Evolutionary conservation across 495 filamentous ascomycete genomes (phyloP), one percentile per base, ranked within the genome.

Genomic region (Xylaria castorea): DNA sequence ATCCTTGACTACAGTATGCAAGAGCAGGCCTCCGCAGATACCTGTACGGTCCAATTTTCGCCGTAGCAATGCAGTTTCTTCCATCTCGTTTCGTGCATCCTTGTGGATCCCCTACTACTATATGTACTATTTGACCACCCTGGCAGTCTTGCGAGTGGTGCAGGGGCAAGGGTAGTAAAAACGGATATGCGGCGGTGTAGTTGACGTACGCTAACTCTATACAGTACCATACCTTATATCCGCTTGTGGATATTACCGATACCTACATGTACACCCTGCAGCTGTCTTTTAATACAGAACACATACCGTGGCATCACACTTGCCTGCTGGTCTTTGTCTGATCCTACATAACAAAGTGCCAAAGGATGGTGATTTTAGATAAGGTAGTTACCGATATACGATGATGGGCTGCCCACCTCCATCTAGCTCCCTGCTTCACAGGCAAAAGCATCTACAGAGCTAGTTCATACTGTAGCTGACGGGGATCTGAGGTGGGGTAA

Each of bases 151-250:
- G 20, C 7, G n/a, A 50, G 46, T 50, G 18, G 46, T n/a, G n/a
- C 48, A 51, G 48, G 53, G 53, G 14, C 25, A 30, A 57, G 51
- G 51, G 12, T 27, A 22, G 11, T 30, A 57, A 18, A 51, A 4
- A 27, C 53, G 53, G 53, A 16, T 53, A 53, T 53, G 27, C 53
- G 53, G 53, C 53, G 53, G 53, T 57, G 53, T 32, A 11, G 53
- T 57, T 57, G 53, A 25, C 53, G 53, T 57, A 18, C 27, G 14
- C 22, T 18, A 16, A 57, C 27, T 30, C 53, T 30, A 32, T 18
- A 32, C 1, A 5, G 46, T 57, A 30, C n/a, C 8, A 7, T 30
- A 55, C 51, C 51, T 30, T n/a, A 25, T 53, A 25, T n/a, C 48
- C 48, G n/a, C 48, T 22, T 51, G 48, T n/a, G 20, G 48, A 51